phyloP scores from a whole-genome alignment of 805 yeast species.

The Hanseniaspora meyeri region DNA sequence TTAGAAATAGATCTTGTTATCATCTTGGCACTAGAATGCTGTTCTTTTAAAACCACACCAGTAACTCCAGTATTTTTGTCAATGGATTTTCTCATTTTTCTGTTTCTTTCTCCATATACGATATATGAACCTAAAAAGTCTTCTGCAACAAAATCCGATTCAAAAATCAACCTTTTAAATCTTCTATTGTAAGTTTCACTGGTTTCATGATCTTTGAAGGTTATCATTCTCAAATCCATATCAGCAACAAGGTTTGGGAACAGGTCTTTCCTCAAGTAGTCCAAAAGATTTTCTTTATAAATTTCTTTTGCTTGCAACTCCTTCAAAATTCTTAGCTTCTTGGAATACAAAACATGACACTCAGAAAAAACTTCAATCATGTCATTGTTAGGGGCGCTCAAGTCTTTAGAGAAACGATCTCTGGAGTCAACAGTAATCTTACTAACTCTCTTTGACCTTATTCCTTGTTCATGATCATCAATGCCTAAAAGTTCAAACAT shows the following conservation, averaged over 20 bases:
- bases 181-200: background rate
- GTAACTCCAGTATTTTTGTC: background rate
- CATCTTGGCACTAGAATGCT: background rate
- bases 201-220: background rate
- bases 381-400: background rate
- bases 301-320: conserved; percentile 19
- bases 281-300: background rate
- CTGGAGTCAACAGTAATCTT: background rate
- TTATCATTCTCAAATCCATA: background rate
- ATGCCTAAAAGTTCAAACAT: conserved; percentile 10
- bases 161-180: background rate
- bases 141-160: background rate
- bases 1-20: conserved; percentile 9
- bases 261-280: background rate
- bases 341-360: conserved; percentile 18
- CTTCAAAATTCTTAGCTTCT: conserved; percentile 20
- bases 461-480: background rate
- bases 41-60: background rate
- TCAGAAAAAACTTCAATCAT: conserved; percentile 22
- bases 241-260: background rate
- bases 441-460: background rate
- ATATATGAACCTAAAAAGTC: conserved; percentile 1
- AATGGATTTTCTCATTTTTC: background rate
- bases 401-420: background rate
- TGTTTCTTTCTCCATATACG: conserved; percentile 2